Percentiles rank a stretch among this genome's conserved stretches.
phyloP scores from a whole-genome alignment of 176 grass and related monocot genomes.

The Cocos nucifera region DNA sequence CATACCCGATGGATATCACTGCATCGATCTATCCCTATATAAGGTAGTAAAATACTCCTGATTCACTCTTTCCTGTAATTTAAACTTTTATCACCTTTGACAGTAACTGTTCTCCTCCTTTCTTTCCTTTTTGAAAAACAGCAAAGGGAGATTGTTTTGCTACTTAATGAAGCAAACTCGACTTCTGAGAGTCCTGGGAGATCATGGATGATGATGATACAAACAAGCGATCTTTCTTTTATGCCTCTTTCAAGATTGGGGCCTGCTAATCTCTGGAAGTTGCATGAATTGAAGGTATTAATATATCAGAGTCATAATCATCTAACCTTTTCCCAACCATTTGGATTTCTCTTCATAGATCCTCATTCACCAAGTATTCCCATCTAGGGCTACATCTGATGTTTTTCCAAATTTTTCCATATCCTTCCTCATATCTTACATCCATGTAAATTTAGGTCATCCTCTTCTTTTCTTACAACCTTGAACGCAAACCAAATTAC shows the following conservation, averaged over 20 bases:
- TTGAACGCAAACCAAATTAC: too few species aligned
- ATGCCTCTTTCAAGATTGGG: constrained; percentile 39
- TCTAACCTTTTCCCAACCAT: too few species aligned
- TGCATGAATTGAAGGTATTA: constrained; percentile 62
- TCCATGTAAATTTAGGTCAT: too few species aligned
- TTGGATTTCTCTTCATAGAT: too few species aligned
- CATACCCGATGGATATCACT: constrained; percentile 70
- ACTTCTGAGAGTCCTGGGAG: constrained; percentile 38
- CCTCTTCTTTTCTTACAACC: too few species aligned
- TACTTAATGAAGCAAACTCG: constrained; percentile 56
- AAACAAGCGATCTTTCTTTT: constrained; percentile 53
- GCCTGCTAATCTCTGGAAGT: constrained; percentile 29
- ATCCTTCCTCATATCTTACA: too few species aligned
- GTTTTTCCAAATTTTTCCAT: too few species aligned
- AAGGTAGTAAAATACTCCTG: constrained; percentile 49
- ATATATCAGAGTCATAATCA: neutral
- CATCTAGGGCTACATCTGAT: too few species aligned
- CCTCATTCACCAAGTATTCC: too few species aligned
- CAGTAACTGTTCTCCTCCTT: constrained; percentile 2
- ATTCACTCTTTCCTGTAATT: constrained; percentile 8
- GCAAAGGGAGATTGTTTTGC: constrained; percentile 70
- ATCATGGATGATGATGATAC: constrained; percentile 77
- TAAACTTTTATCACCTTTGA: neutral
- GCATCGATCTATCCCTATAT: constrained; percentile 79
- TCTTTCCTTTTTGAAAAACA: constrained; percentile 32